phyloP scores from a whole-genome alignment of 2,329 filamentous ascomycete genomes.

The Xylaria sp. region DNA sequence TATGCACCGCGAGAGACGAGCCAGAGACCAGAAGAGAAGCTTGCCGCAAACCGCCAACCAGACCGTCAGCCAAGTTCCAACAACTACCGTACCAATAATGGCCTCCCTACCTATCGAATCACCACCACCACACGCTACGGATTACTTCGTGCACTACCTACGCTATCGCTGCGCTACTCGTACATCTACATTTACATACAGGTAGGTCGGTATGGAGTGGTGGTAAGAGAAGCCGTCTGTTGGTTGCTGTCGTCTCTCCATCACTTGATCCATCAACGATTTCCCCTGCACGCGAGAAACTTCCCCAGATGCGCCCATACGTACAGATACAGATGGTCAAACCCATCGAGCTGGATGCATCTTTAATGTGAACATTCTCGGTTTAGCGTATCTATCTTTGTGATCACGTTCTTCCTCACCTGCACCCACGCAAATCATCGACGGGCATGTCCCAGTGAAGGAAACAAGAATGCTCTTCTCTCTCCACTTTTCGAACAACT shows the following conservation, averaged over 20 bases:
- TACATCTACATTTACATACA: no score
- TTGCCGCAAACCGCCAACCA: conserved; percentile 24
- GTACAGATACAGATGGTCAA: not conserved
- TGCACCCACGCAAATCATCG: no score
- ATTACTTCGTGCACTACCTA: no score
- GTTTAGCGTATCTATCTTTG: not conserved
- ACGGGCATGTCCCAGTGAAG: no score
- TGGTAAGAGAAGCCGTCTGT: no score
- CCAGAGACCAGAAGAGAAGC: conserved; percentile 11
- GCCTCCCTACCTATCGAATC: not conserved
- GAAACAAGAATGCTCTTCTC: no score
- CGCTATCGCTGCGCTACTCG: no score
- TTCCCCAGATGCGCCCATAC: conserved; percentile 24
- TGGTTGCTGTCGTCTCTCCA: not conserved
- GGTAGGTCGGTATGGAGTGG: no score
- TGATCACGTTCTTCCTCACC: not conserved
- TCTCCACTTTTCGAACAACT: not conserved
- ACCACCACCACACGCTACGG: no score
- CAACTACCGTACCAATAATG: not conserved
- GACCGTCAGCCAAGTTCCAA: conserved; percentile 6
- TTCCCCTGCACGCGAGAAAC: conserved; percentile 25
- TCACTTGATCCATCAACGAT: not conserved
- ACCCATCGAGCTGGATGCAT: conserved; percentile 5
- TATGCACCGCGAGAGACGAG: not conserved
- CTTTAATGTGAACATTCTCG: not conserved